These are phyloP conservation scores for Cystofilobasidium bisporidii DNA, from an alignment of 768 basidiomycete species.

Conservation along the genomic window DNA sequence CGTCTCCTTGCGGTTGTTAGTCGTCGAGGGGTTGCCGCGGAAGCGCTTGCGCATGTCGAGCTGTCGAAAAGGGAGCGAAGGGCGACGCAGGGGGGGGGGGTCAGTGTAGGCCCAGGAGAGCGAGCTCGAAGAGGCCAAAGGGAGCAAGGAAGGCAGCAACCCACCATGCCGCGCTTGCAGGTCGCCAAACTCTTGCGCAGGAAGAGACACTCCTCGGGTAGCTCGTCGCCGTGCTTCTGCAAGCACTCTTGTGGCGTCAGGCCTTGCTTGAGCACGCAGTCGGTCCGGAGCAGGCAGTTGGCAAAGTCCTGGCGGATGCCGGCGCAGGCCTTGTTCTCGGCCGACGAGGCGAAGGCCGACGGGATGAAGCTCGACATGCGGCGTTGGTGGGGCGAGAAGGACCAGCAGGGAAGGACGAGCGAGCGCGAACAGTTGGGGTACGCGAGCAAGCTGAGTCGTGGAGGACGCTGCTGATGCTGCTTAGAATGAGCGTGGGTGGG, in stretches of 20 bases:
- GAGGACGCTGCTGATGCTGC: no score
- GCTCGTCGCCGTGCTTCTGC: slow-evolving; percentile 58
- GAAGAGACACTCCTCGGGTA: slow-evolving; percentile 70
- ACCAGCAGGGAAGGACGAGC: no score
- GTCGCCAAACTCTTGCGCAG: slow-evolving; percentile 75
- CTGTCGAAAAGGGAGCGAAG: slow-evolving; percentile 40
- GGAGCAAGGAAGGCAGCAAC: no score
- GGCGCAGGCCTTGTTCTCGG: slow-evolving; percentile 21
- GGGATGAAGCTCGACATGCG: slow-evolving; percentile 1
- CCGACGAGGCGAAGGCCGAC: slow-evolving; percentile 14
- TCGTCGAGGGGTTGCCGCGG: slow-evolving; percentile 50
- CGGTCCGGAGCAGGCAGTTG: slow-evolving; percentile 70
- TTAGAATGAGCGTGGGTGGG: no score
- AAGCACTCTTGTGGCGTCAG: slow-evolving; percentile 68
- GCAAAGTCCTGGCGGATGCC: slow-evolving; percentile 64
- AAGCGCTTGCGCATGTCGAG: slow-evolving; percentile 78
- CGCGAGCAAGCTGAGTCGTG: no score
- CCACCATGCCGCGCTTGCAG: slow-evolving; percentile 81
- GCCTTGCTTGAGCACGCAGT: slow-evolving; percentile 73
- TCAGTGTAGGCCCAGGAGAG: no score
- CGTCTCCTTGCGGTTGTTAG: slow-evolving; percentile 21
- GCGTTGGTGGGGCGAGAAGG: neutral
- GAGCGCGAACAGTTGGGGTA: no score
- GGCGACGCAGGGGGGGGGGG: neutral
- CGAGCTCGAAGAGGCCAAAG: no score